phyloP scores from a whole-genome alignment of 495 filamentous ascomycete genomes.

The Symbiotaphrina buchneri region DNA sequence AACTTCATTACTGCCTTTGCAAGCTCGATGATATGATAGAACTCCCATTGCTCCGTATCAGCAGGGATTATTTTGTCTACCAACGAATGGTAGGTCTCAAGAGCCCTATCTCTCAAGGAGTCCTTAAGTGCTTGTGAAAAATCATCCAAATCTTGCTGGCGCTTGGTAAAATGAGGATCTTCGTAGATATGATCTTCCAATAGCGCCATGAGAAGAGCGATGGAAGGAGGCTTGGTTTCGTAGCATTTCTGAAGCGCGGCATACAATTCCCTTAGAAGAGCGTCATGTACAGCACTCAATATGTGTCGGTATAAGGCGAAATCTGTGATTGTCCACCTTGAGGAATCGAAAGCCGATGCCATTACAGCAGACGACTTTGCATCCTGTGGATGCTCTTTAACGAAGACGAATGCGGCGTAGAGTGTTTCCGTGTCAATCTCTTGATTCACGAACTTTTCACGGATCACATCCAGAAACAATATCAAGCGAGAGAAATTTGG shows the following conservation, averaged over 20 bases:
- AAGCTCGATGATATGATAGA: conserved; percentile 68
- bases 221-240: conserved; percentile 56
- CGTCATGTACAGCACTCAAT: conserved; percentile 54
- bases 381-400: conserved; percentile 46
- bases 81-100: conserved; percentile 45
- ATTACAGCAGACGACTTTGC: conserved; percentile 23
- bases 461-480: conserved; percentile 65
- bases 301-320: conserved; percentile 51
- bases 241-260: conserved; percentile 72
- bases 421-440: conserved; percentile 63
- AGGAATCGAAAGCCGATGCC: conserved; percentile 28
- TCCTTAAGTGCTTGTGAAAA: conserved; percentile 48
- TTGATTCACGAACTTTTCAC: conserved; percentile 67
- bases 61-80: conserved; percentile 52
- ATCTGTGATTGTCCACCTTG: conserved; percentile 64
- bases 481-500: conserved; percentile 62
- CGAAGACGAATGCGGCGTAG: conserved; percentile 58
- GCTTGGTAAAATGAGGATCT: conserved; percentile 52
- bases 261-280: conserved; percentile 70
- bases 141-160: conserved; percentile 38
- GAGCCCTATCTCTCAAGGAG: conserved; percentile 51
- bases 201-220: conserved; percentile 63
- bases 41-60: conserved; percentile 58
- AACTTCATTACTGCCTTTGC: conserved; percentile 67
- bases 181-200: conserved; percentile 62